Evolutionary conservation across 192 early-diverging fungal genomes (phyloP).

Genomic region (Coemansia sp.): DNA sequence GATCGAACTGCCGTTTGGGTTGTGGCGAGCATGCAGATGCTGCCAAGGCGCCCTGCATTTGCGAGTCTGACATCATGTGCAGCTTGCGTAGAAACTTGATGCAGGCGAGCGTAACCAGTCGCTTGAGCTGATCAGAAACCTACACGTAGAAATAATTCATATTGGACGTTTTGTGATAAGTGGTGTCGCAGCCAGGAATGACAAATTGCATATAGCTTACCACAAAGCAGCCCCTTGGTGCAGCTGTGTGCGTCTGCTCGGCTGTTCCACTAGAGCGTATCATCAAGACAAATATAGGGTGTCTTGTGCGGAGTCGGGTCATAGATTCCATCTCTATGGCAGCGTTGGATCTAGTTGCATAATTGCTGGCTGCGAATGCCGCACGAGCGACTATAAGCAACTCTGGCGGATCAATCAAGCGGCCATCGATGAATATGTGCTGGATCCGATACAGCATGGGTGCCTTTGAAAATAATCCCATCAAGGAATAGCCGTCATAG

Average conservation of each 20-base stretch:
- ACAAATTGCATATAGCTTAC: neutral
- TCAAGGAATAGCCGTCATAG: conserved; percentile 19
- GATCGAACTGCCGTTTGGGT: neutral
- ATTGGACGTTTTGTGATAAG: neutral
- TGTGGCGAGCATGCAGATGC: neutral
- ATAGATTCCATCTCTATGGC: neutral
- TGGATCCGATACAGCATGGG: conserved; percentile 35
- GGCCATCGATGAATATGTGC: conserved; percentile 32
- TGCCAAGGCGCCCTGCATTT: conserved; percentile 22
- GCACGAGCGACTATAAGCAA: conserved; percentile 22
- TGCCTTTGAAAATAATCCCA: conserved; percentile 39
- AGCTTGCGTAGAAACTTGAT: conserved; percentile 50
- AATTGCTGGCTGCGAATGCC: conserved; percentile 20
- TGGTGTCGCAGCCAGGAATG: neutral
- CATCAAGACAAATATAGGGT: conserved; percentile 42
- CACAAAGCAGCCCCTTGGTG: conserved; percentile 7
- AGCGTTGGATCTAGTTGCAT: conserved; percentile 13
- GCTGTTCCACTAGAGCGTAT: conserved; percentile 7
- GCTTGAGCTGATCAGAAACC: conserved; percentile 22
- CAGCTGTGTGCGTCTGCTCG: neutral
- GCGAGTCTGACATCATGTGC: conserved; percentile 28
- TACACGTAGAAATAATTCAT: neutral
- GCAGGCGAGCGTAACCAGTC: conserved; percentile 34
- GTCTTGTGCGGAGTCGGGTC: conserved; percentile 3
- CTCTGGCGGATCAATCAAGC: conserved; percentile 16